Evolutionary conservation across 1,284 basidiomycete species (phyloP).

Genomic region (Gymnopus androsaceus): DNA sequence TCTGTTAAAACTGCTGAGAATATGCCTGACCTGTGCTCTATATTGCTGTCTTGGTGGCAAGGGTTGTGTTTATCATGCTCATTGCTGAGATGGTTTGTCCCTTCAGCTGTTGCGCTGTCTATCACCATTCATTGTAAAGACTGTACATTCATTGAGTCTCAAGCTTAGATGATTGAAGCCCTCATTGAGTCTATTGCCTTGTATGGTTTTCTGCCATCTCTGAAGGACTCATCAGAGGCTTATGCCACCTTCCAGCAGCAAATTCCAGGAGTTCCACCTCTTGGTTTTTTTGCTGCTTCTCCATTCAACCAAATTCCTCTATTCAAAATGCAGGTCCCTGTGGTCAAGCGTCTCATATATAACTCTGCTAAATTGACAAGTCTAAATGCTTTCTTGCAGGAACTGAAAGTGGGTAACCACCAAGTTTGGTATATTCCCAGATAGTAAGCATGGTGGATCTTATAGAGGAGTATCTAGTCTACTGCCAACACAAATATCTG

Average conservation of each 20-base stretch:
- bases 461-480: slow-evolving; percentile 98
- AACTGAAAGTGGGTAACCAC: slow-evolving; percentile 93
- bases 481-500: slow-evolving; percentile 97
- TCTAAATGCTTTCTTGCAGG: slow-evolving; percentile 85
- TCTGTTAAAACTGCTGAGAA: slow-evolving; percentile 37
- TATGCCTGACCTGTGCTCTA: slow-evolving; percentile 60
- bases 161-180: slow-evolving; percentile 61
- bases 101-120: slow-evolving; percentile 83
- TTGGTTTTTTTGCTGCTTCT: slow-evolving; percentile 74
- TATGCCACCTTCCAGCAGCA: slow-evolving; percentile 51
- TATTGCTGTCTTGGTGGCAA: slow-evolving; percentile 67
- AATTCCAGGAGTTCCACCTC: slow-evolving; percentile 65
- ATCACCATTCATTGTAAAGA: slow-evolving; percentile 77
- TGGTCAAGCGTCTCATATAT: slow-evolving; percentile 95
- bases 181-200: slow-evolving; percentile 76
- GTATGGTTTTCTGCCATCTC: slow-evolving; percentile 80
- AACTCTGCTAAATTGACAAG: slow-evolving; percentile 97
- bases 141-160: slow-evolving; percentile 78
- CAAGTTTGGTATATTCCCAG: slow-evolving; percentile 98
- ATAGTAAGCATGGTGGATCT: slow-evolving; percentile 99
- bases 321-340: slow-evolving; percentile 90
- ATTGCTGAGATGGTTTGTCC: slow-evolving; percentile 80
- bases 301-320: slow-evolving; percentile 78
- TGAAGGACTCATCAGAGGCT: slow-evolving; percentile 64
- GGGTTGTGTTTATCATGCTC: slow-evolving; percentile 81